Evolutionary conservation across 2,329 filamentous ascomycete species (phyloP), one percentile per base, ranked within the genome.

Genomic region (Beauveria brongniartii): DNA sequence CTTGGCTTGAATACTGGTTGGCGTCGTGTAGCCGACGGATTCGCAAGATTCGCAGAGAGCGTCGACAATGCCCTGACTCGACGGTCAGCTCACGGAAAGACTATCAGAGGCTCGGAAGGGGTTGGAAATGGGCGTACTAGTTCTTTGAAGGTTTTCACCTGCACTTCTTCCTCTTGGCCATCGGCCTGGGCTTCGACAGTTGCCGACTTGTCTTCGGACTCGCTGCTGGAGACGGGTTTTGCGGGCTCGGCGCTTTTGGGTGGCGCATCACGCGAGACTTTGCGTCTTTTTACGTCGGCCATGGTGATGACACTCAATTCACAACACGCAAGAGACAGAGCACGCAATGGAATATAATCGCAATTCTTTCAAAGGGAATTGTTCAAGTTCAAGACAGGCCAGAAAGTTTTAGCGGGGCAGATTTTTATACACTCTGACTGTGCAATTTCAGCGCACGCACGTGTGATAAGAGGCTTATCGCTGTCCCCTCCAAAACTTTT

Each of bases 1-100:
- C 72, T 95, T 84, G 56, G 82, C 82, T 73, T 97, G 94, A 65
- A 99, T 97, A 0, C 92, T 88, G 1, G 93, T 99, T 0, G 94
- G 91, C 30, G 82, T 75, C 69, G 88, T 95, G 81, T 92, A 99
- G 64, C 89, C 89, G 58, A 97, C 82, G 0, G 84, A 80, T 5
- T 83, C 83, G 76, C 93, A 97, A 55, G 93, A 91, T 71, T 97
- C 92, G 75, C 91, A 95, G 58, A 99, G 81, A 34, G 89, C 84
- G 61, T 95, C 91, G 62, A 92, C 89, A 55, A 97, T 83, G 26
- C 93, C 93, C 84, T 87, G 59, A 37, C 5, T 4, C 43, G 43
- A 54, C 22, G 20, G 47, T 70, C 64, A 68, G 67, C n/a, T n/a
- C n/a, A 34, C n/a, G 16, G 10, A 18, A n/a, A n/a, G 6, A 12